phyloP scores from a whole-genome alignment of 2,329 filamentous ascomycete species.

The Monosporascus sp. region DNA sequence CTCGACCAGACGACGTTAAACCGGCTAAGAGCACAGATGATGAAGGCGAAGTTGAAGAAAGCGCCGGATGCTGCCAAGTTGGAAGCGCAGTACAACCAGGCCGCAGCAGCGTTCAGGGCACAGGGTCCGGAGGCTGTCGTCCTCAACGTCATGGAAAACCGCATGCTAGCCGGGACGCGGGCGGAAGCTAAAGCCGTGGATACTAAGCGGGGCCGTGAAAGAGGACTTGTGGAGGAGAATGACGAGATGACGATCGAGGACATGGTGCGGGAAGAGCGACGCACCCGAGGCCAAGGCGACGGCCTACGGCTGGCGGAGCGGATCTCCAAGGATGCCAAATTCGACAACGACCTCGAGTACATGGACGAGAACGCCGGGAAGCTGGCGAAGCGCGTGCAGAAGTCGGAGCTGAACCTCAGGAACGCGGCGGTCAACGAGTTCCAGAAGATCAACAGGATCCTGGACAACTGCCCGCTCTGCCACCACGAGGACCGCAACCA shows the following conservation, averaged over 20 bases:
- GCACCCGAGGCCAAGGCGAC: constrained; percentile 76
- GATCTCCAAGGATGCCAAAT: constrained; percentile 89
- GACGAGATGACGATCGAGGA: constrained; percentile 95
- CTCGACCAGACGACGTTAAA: constrained; percentile 80
- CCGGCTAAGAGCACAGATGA: constrained; percentile 84
- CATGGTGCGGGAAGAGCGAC: constrained; percentile 91
- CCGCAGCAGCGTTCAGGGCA: constrained; percentile 54
- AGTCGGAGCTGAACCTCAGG: constrained; percentile 81
- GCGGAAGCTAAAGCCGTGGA: constrained; percentile 72
- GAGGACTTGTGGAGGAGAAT: constrained; percentile 82
- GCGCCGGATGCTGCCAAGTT: constrained; percentile 70
- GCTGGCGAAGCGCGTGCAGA: constrained; percentile 80
- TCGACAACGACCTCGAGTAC: constrained; percentile 89
- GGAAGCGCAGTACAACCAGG: constrained; percentile 78
- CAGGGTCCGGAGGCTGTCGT: constrained; percentile 68
- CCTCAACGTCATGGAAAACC: constrained; percentile 81
- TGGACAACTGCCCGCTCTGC: constrained; percentile 86
- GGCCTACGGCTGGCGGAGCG: constrained; percentile 79
- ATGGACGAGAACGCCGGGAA: constrained; percentile 95
- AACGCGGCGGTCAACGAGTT: constrained; percentile 84
- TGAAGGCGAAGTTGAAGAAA: constrained; percentile 87
- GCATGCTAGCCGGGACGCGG: constrained; percentile 71
- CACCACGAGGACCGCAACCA: constrained; percentile 76
- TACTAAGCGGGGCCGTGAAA: constrained; percentile 76
- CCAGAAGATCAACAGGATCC: constrained; percentile 78